Evolutionary conservation across 345 rosid species (phyloP).

Genomic region (Xanthoceras sorbifolium): DNA sequence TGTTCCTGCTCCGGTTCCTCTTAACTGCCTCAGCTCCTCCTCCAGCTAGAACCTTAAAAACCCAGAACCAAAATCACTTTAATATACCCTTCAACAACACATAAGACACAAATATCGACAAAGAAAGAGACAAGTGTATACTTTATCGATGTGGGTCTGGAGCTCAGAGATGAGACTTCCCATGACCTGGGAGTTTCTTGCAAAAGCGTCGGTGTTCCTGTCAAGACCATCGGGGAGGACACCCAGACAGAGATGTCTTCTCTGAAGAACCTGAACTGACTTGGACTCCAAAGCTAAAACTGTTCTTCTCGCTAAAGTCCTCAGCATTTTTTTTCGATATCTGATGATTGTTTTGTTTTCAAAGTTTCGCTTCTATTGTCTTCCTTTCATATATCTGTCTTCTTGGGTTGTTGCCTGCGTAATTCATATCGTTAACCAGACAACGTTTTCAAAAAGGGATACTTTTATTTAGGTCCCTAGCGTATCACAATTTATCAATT

Average conservation of each 20-base stretch:
- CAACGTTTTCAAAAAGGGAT: too few relatives aligned
- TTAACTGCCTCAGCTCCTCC: conserved; percentile 91
- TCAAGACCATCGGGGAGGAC: conserved; percentile 75
- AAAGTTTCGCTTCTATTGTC: neutral
- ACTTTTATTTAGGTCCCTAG: too few relatives aligned
- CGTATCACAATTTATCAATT: too few relatives aligned
- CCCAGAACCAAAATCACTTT: conserved; percentile 12
- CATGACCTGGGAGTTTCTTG: conserved; percentile 67
- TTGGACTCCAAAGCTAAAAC: conserved; percentile 32
- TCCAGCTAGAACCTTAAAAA: conserved; percentile 70
- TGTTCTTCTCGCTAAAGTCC: conserved; percentile 46
- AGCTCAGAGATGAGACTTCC: conserved; percentile 65
- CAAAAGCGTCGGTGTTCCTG: conserved; percentile 55
- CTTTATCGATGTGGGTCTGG: conserved; percentile 73
- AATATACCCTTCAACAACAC: neutral
- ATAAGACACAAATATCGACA: neutral
- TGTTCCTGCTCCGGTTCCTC: conserved; percentile 82
- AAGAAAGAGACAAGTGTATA: conserved; percentile 13
- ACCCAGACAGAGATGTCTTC: conserved; percentile 48
- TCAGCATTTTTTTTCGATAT: conserved; percentile 41
- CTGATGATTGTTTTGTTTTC: neutral
- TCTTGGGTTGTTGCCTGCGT: conserved; percentile 28
- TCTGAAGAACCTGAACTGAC: conserved; percentile 27
- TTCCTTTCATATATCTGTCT: neutral
- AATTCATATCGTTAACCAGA: conserved; percentile 30